Evolutionary conservation across 2,329 filamentous ascomycete genomes (phyloP).

Genomic region (Paramyrothecium sp.): DNA sequence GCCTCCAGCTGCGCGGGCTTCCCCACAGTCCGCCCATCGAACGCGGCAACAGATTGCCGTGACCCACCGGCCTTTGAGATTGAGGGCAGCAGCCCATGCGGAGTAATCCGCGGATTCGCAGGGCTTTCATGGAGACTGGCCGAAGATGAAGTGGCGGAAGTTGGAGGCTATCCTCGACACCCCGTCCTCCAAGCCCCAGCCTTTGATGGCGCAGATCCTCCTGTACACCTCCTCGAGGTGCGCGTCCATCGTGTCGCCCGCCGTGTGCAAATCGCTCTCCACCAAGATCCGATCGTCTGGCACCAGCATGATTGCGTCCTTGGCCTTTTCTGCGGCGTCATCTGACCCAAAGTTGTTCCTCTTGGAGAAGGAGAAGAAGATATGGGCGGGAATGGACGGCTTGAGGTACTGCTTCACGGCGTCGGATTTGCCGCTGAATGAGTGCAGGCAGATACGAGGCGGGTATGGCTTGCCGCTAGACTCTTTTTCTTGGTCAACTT

Average conservation of each 20-base stretch:
- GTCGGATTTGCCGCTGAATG: constrained; percentile 76
- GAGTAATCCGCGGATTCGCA: too few relatives aligned
- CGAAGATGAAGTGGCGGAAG: constrained; percentile 73
- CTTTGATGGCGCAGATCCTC: constrained; percentile 70
- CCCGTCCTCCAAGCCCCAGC: constrained; percentile 70
- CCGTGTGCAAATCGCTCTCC: constrained; percentile 83
- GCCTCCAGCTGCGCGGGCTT: neutral
- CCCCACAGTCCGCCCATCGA: neutral
- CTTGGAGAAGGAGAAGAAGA: constrained; percentile 85
- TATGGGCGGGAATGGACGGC: constrained; percentile 65
- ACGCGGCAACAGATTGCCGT: neutral
- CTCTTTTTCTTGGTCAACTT: constrained; percentile 8
- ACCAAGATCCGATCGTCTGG: constrained; percentile 76
- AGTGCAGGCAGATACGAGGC: constrained; percentile 84
- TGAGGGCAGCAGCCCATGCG: too few relatives aligned
- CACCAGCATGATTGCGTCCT: constrained; percentile 64
- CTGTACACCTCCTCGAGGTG: constrained; percentile 69
- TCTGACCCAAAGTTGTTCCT: constrained; percentile 68
- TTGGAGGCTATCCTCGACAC: constrained; percentile 66
- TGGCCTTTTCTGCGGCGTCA: constrained; percentile 47
- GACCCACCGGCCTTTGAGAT: too few relatives aligned
- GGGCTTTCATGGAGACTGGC: constrained; percentile 21
- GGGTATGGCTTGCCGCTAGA: constrained; percentile 53
- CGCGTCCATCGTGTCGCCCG: constrained; percentile 75
- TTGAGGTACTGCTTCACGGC: constrained; percentile 74